Base-by-base conservation (phyloP, 306 rosid genomes). In the Sicyos baderoa region DNA sequence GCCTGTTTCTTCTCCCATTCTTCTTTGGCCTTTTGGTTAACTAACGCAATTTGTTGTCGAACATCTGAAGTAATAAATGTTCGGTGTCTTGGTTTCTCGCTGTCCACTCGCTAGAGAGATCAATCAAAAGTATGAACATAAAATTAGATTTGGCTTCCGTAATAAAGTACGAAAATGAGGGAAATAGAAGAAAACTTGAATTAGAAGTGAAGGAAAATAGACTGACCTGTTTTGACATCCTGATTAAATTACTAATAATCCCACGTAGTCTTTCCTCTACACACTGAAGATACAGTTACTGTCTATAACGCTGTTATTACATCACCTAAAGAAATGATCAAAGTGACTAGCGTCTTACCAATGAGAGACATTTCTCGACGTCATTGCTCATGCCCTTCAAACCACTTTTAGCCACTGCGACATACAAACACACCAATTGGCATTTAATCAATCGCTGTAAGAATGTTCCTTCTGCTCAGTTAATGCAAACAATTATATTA, bases 241-340 rank as follows among this genome's bases (percentile, higher is more conserved):
- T 86, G 79, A 89, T 85, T 82, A 93, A 58, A 82, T 78, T 86
- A 75, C 87, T 85, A 58, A 93, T 88, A 40, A 93, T 75, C 68
- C 90, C 98, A 19, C 89, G 95, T 88, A 89, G 78, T 77, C 97
- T 86, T 83, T 93, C 97, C 80, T 93, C 97, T 79, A 89, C 95
- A 29, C 94, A 86, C 98, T 89, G 86, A 81, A 76, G 65, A 78
- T 68, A 79, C 65, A 83, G 70, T 83, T 74, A 58, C 56, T 56
- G 74, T 68, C 74, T 29, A 21, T 70, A 70, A 70, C 51, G 58
- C 51, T 37, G 63, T 54, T 12, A 54, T 54, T 40, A 35, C 57
- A n/a, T 61, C 63, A 76, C 63, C 49, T 50, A 27, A 69, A 56
- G 68, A 62, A 76, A 75, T 17, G 18, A 49, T 60, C 68, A 64